Evolutionary conservation across 1,284 basidiomycete genomes (phyloP).

Genomic region (Ustilago hordei): DNA sequence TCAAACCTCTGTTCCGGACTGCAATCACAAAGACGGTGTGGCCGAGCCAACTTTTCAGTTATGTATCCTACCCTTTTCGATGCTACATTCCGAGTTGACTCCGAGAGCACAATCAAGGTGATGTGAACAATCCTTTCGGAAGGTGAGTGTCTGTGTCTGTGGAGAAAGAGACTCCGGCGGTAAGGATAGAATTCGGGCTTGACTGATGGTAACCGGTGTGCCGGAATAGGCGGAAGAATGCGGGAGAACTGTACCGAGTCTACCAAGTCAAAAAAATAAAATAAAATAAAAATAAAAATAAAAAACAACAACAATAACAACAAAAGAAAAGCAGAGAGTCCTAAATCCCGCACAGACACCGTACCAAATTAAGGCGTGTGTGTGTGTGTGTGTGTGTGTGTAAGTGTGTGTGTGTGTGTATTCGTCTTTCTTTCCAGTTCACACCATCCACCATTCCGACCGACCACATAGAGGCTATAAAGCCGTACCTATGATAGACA

Average conservation of each 20-base stretch:
- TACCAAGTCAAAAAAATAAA: too few species aligned
- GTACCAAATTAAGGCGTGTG: neutral
- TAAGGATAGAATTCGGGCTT: neutral
- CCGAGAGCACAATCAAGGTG: too few species aligned
- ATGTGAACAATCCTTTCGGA: too few species aligned
- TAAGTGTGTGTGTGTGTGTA: neutral
- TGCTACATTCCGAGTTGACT: too few species aligned
- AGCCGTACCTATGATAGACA: constrained; percentile 3
- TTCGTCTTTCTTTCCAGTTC: too few species aligned
- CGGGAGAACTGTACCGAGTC: constrained; percentile 10
- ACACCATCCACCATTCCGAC: neutral
- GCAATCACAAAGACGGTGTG: too few species aligned
- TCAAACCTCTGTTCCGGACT: neutral
- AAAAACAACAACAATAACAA: too few species aligned
- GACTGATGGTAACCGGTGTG: neutral
- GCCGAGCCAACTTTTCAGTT: too few species aligned
- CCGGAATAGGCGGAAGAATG: constrained; percentile 32
- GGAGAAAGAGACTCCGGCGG: constrained; percentile 3
- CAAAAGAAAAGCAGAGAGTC: neutral
- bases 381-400: too few species aligned
- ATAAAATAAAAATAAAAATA: too few species aligned
- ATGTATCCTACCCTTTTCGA: too few species aligned
- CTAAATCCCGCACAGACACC: constrained; percentile 18
- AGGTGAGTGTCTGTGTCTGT: neutral
- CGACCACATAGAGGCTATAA: constrained; percentile 9